Conservation (phyloP, 106 monocot genomes). For the Acanthochlamys bracteata region DNA sequence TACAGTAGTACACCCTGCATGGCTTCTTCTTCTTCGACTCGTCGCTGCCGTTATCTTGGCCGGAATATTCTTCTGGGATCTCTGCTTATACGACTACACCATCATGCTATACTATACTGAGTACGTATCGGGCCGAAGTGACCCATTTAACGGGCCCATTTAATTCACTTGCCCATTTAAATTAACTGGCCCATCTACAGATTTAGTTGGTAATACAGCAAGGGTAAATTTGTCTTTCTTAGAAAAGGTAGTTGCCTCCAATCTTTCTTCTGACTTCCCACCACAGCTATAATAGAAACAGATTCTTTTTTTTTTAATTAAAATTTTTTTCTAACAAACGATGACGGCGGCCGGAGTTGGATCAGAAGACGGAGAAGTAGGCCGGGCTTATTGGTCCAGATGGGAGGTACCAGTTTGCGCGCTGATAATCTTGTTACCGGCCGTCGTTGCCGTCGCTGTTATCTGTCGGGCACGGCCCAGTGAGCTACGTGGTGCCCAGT, state of each 20-base stretch:
- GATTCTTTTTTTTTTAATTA: too few relatives aligned
- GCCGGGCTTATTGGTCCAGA: slow-evolving; percentile 22
- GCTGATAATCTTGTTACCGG: slow-evolving; percentile 24
- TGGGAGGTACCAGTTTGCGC: slow-evolving; percentile 50
- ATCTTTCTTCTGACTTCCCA: too few relatives aligned
- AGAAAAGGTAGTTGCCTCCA: too few relatives aligned
- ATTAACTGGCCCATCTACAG: neutral
- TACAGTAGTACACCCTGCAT: slow-evolving; percentile 5
- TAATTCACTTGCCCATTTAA: too few relatives aligned
- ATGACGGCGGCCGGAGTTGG: slow-evolving; percentile 7
- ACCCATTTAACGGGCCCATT: too few relatives aligned
- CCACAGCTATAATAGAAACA: too few relatives aligned
- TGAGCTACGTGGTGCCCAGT: neutral
- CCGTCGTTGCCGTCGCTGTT: slow-evolving; percentile 15
- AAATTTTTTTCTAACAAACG: too few relatives aligned
- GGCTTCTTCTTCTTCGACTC: neutral
- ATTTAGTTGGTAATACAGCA: neutral
- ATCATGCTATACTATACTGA: slow-evolving; percentile 14
- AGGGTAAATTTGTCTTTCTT: too few relatives aligned
- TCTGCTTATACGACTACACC: neutral
- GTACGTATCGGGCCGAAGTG: too few relatives aligned
- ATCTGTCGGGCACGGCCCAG: slow-evolving; percentile 5
- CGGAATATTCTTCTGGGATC: slow-evolving; percentile 1
- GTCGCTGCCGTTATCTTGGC: neutral
- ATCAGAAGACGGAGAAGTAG: too few relatives aligned